Evolutionary conservation across 1,139 yeast species (phyloP).

Genomic region (Yamadazyma buinensis): DNA sequence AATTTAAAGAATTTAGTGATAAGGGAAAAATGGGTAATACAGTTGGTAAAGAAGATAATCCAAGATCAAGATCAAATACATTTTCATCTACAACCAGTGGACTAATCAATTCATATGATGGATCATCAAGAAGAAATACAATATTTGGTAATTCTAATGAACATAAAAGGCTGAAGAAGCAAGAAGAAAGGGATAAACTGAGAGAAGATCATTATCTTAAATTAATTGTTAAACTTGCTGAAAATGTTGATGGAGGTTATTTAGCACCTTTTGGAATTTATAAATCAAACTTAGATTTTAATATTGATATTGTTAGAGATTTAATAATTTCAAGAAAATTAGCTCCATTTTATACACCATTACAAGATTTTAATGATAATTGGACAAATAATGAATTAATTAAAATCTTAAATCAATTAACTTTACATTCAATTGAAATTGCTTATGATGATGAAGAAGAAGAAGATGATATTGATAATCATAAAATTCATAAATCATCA

Average conservation of each 20-base stretch:
- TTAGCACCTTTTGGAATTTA: constrained; percentile 89
- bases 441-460: constrained; percentile 54
- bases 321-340: constrained; percentile 58
- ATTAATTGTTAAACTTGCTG: constrained; percentile 54
- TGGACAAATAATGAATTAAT: constrained; percentile 76
- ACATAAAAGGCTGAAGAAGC: constrained; percentile 24
- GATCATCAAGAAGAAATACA: constrained; percentile 10
- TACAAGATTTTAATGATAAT: constrained; percentile 70
- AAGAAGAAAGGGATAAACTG: constrained; percentile 48
- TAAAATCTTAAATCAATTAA: constrained; percentile 48
- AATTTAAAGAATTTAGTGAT: no score
- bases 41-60: constrained; percentile 14
- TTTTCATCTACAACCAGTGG: constrained; percentile 3
- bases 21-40: constrained; percentile 14
- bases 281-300: constrained; percentile 68
- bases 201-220: constrained; percentile 54
- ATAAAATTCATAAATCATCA: constrained; percentile 51
- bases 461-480: constrained; percentile 55
- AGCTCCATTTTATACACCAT: constrained; percentile 89
- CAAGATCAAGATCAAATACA: constrained; percentile 14
- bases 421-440: constrained; percentile 59
- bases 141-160: constrained; percentile 15
- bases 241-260: constrained; percentile 74
- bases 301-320: constrained; percentile 64
- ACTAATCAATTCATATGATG: not conserved